These are phyloP conservation scores for Scheffersomyces amazonensis DNA, from an alignment of 805 yeast genomes.

Conservation along the genomic window DNA sequence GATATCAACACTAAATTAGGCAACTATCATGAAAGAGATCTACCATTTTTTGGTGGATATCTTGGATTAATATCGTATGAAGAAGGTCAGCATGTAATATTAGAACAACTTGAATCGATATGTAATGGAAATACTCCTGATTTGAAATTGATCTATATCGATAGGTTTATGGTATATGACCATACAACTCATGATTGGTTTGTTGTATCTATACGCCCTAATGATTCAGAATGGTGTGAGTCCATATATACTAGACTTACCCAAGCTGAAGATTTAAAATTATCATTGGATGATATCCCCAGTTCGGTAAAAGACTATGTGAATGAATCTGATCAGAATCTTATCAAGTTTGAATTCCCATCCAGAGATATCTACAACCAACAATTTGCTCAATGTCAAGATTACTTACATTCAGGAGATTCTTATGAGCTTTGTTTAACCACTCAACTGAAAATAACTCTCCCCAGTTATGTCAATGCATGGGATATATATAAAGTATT, in stretches of 20 bases:
- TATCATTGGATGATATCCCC: slow-evolving; percentile 20
- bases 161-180: slow-evolving; percentile 59
- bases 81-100: slow-evolving; percentile 58
- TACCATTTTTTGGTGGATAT: slow-evolving; percentile 91
- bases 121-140: slow-evolving; percentile 53
- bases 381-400: slow-evolving; percentile 64
- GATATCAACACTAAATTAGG: slow-evolving; percentile 17
- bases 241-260: slow-evolving; percentile 10
- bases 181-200: slow-evolving; percentile 43
- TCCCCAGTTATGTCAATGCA: slow-evolving; percentile 49
- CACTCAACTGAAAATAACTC: slow-evolving; percentile 58
- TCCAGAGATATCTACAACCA: slow-evolving; percentile 48
- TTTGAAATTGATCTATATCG: slow-evolving; percentile 69
- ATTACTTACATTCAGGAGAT: slow-evolving; percentile 71
- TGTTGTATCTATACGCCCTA: slow-evolving; percentile 47
- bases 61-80: slow-evolving; percentile 87
- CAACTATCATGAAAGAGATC: slow-evolving; percentile 19
- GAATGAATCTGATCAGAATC: slow-evolving; percentile 14
- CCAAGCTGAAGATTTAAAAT: slow-evolving; percentile 5
- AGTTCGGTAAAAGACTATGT: slow-evolving; percentile 18
- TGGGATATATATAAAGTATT: slow-evolving; percentile 83
- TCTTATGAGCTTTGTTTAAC: slow-evolving; percentile 94
- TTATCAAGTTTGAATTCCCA: slow-evolving; percentile 46
- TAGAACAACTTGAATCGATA: slow-evolving; percentile 32
- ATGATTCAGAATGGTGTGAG: slow-evolving; percentile 33